These are phyloP conservation scores for Parasitella parasitica DNA, from an alignment of 371 early-diverging fungal genomes.

Conservation along the genomic window DNA sequence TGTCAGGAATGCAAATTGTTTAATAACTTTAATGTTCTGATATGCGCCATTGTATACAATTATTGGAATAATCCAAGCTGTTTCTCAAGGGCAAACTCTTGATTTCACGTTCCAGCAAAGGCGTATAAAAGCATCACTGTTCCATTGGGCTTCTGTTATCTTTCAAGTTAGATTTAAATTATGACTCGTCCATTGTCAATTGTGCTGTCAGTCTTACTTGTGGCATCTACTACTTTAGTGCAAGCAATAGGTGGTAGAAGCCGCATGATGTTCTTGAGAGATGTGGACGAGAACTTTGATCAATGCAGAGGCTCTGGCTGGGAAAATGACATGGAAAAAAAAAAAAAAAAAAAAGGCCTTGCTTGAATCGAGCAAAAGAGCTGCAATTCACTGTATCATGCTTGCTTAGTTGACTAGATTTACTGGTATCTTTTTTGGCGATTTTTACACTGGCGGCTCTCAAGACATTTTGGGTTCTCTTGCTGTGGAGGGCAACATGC, in stretches of 20 bases:
- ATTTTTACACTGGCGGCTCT: slow-evolving; percentile 17
- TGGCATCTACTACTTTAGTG: neutral
- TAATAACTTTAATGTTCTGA: neutral
- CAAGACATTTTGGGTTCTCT: slow-evolving; percentile 21
- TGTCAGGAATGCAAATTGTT: no score
- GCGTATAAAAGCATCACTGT: neutral
- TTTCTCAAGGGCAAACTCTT: neutral
- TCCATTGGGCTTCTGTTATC: neutral
- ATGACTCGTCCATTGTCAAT: neutral
- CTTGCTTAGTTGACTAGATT: slow-evolving; percentile 13
- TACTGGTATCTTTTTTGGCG: slow-evolving; percentile 23
- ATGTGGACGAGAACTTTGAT: neutral
- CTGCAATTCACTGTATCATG: neutral
- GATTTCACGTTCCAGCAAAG: neutral
- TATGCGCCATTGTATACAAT: neutral
- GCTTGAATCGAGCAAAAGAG: no score
- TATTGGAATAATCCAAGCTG: neutral
- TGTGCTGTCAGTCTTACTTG: neutral
- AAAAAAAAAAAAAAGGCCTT: no score
- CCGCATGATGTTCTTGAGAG: neutral
- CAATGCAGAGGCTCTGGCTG: neutral
- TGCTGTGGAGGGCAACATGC: slow-evolving; percentile 17
- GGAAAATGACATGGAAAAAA: neutral
- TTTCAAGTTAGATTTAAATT: neutral
- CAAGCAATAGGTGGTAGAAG: neutral